Evolutionary conservation across 495 filamentous ascomycete species (phyloP).

Genomic region (Pseudevernia furfuracea): DNA sequence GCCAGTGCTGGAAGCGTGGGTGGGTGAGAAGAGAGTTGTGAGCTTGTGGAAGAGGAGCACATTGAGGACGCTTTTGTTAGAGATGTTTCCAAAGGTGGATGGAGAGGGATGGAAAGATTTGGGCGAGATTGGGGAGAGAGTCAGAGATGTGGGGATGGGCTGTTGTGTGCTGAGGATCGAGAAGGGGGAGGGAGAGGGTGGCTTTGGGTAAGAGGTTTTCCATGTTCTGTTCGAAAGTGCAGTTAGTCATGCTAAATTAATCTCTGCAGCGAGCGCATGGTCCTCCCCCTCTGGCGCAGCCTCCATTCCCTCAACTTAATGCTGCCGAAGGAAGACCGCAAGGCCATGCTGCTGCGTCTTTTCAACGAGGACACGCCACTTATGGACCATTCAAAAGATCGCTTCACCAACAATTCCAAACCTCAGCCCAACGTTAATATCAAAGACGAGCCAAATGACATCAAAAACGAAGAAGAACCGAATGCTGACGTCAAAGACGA

Average conservation of each 20-base stretch:
- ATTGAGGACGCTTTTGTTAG: constrained; percentile 67
- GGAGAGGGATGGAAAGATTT: constrained; percentile 61
- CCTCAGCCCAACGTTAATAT: background rate
- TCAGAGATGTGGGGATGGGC: constrained; percentile 72
- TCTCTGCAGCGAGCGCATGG: constrained; percentile 58
- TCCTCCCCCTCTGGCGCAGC: constrained; percentile 86
- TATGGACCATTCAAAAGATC: constrained; percentile 36
- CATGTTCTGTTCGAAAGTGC: background rate
- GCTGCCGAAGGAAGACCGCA: constrained; percentile 92
- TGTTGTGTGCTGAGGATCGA: constrained; percentile 85
- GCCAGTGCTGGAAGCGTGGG: constrained; percentile 77
- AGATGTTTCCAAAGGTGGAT: constrained; percentile 88
- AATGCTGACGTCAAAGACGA: constrained; percentile 9
- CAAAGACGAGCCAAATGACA: background rate
- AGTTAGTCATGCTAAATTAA: constrained; percentile 19
- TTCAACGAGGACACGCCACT: constrained; percentile 79
- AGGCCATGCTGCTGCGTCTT: constrained; percentile 81
- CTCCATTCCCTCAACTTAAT: constrained; percentile 84
- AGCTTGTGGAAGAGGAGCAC: constrained; percentile 66
- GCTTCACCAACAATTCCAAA: constrained; percentile 13
- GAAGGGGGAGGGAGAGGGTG: constrained; percentile 57
- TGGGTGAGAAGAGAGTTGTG: constrained; percentile 71
- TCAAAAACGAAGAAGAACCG: background rate
- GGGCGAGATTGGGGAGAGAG: constrained; percentile 80
- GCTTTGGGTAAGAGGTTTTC: constrained; percentile 48